Evolutionary conservation across 2,329 filamentous ascomycete genomes (phyloP).

Genomic region (Fusarium subtropicale): DNA sequence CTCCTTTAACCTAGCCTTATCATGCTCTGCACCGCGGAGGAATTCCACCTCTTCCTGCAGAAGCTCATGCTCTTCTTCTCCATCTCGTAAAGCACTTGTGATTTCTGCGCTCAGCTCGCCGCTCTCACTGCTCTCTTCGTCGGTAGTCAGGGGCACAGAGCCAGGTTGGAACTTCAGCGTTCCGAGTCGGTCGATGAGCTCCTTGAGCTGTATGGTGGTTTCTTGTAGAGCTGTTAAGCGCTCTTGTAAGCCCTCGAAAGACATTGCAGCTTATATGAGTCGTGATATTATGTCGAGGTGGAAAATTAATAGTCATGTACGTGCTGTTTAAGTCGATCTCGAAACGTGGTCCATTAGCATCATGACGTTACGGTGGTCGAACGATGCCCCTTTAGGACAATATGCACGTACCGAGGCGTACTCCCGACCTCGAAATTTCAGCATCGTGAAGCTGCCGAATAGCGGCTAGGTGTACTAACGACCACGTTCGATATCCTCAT

Average conservation of each 20-base stretch:
- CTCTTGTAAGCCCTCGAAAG: slow-evolving; percentile 72
- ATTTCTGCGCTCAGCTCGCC: slow-evolving; percentile 85
- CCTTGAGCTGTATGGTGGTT: slow-evolving; percentile 67
- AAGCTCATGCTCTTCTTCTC: slow-evolving; percentile 86
- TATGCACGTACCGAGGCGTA: slow-evolving; percentile 43
- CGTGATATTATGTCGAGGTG: background rate
- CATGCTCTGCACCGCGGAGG: slow-evolving; percentile 65
- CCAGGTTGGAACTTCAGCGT: slow-evolving; percentile 69
- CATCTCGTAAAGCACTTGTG: slow-evolving; percentile 78
- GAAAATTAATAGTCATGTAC: background rate
- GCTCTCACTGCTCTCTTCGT: slow-evolving; percentile 66
- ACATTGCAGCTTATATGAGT: slow-evolving; percentile 53
- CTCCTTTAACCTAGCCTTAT: slow-evolving; percentile 74
- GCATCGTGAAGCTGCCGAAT: slow-evolving; percentile 22
- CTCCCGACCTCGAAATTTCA: slow-evolving; percentile 42
- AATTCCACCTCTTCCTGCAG: slow-evolving; percentile 82
- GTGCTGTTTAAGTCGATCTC: slow-evolving; percentile 18
- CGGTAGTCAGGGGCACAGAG: slow-evolving; percentile 62
- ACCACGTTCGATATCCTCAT: slow-evolving; percentile 16
- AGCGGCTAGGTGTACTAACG: slow-evolving; percentile 15
- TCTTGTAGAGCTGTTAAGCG: slow-evolving; percentile 70
- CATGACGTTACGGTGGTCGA: slow-evolving; percentile 43
- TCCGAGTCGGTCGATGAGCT: slow-evolving; percentile 70
- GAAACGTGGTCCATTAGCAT: slow-evolving; percentile 45
- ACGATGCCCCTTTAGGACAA: slow-evolving; percentile 34